These are phyloP conservation scores for Cordyceps sp. DNA, from an alignment of 2,329 filamentous ascomycete genomes.

Conservation along the genomic window DNA sequence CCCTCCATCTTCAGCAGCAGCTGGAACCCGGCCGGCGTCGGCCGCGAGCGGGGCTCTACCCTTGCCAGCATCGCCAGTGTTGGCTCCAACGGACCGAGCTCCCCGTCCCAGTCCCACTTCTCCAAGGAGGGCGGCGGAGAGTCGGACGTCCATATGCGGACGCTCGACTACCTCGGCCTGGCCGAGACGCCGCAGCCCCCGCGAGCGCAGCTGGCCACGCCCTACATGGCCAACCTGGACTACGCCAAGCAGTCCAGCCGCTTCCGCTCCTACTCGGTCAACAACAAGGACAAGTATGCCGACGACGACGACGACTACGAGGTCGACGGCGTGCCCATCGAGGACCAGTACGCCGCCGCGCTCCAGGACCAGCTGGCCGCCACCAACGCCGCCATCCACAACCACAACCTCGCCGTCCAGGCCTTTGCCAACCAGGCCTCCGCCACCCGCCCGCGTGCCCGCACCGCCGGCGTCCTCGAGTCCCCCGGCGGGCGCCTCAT, in stretches of 20 bases:
- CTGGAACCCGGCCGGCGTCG: constrained; percentile 52
- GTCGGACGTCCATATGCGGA: constrained; percentile 74
- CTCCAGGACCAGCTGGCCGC: constrained; percentile 46
- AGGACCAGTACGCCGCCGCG: constrained; percentile 40
- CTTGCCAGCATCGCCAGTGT: constrained; percentile 71
- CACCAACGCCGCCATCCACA: constrained; percentile 59
- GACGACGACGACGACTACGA: constrained; percentile 72
- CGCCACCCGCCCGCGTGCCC: constrained; percentile 67
- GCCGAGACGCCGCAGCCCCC: constrained; percentile 81
- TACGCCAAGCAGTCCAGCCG: constrained; percentile 68
- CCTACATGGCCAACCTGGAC: constrained; percentile 59
- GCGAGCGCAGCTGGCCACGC: constrained; percentile 56
- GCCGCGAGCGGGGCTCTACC: constrained; percentile 72
- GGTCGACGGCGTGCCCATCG: constrained; percentile 29
- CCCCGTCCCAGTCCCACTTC: constrained; percentile 72
- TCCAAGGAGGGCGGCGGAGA: constrained; percentile 74
- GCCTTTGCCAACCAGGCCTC: constrained; percentile 77
- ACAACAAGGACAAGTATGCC: constrained; percentile 94
- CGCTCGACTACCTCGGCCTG: constrained; percentile 86
- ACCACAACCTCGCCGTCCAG: constrained; percentile 85
- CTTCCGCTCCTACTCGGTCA: constrained; percentile 95
- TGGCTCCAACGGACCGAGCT: constrained; percentile 77
- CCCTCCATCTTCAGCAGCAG: constrained; percentile 79
- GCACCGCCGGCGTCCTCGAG: constrained; percentile 84
- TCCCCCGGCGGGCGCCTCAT: constrained; percentile 50